These are phyloP conservation scores for Aureobasidium uvarum DNA, from an alignment of 2,329 filamentous ascomycete species.

Conservation along the genomic window DNA sequence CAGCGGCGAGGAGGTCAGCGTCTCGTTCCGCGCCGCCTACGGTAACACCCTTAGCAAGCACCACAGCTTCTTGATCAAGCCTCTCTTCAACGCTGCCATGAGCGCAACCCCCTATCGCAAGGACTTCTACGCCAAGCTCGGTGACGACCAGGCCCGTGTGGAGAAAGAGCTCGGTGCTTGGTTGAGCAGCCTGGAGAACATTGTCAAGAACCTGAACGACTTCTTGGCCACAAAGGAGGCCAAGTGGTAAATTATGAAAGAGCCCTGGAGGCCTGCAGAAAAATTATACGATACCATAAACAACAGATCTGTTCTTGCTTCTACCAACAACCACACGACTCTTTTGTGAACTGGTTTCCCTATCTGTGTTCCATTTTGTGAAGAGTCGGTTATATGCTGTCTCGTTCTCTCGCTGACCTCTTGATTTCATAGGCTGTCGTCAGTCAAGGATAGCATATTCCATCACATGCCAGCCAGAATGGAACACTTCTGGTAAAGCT, in stretches of 20 bases:
- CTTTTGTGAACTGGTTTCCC: neutral
- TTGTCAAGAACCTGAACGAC: slow-evolving; percentile 70
- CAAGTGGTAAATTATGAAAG: slow-evolving; percentile 35
- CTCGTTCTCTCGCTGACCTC: neutral
- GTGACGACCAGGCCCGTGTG: slow-evolving; percentile 63
- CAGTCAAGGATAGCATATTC: too few species aligned
- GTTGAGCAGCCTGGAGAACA: slow-evolving; percentile 72
- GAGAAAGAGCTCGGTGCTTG: slow-evolving; percentile 64
- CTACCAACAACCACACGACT: neutral
- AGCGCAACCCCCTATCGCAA: slow-evolving; percentile 87
- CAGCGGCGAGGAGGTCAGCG: slow-evolving; percentile 69
- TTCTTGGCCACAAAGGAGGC: slow-evolving; percentile 58
- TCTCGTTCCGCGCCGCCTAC: slow-evolving; percentile 86
- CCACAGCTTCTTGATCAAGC: slow-evolving; percentile 87
- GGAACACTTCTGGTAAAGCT: neutral
- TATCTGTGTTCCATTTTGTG: too few species aligned
- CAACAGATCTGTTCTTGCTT: slow-evolving; percentile 13
- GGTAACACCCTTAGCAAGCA: slow-evolving; percentile 82
- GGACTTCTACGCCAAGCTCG: slow-evolving; percentile 89
- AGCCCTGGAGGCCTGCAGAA: slow-evolving; percentile 14
- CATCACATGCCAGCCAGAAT: neutral
- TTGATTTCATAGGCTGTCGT: too few species aligned
- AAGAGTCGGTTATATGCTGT: neutral
- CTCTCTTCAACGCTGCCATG: slow-evolving; percentile 92
- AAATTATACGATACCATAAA: slow-evolving; percentile 3